Evolutionary conservation across 2,329 filamentous ascomycete species (phyloP), one percentile per base, ranked within the genome.

Genomic region (Colletotrichum salicis): DNA sequence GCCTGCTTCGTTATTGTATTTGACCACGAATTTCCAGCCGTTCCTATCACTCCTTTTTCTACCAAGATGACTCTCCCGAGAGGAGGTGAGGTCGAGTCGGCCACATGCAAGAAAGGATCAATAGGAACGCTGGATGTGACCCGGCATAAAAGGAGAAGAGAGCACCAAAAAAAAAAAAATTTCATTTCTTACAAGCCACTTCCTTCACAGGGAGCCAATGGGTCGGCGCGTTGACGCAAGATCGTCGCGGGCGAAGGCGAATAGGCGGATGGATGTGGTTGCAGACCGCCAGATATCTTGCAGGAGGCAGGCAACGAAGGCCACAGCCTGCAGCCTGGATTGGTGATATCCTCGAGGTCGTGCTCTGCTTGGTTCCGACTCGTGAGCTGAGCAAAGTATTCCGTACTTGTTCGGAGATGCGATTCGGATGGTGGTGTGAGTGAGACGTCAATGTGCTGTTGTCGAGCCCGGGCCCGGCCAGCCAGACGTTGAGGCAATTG

Each of bases 241-340:
- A 71, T 71, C 65, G 69, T 56, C 64, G 65, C 65, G 52, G 52
- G 59, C 69, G 64, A 55, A 48, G 58, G 51, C 58, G 64, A 58
- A 51, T 63, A 63, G 68, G 31, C 13, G 64, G 63, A 62, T 70
- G 68, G 51, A 37, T 57, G 64, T 67, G 64, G 41, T 71, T 58
- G 69, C 69, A 71, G 69, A 71, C 69, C 58, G 69, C 64, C 65
- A 71, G 33, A 68, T 64, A 71, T 71, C 54, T 54, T 64, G 64
- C 69, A 69, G 69, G 29, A 58, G 64, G 52, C 24, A 45, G 35
- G 33, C 64, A 54, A 59, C 59, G 22, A 55, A 57, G 12, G 57
- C 45, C 65, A 59, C 64, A 8, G 57, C 45, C 65, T 58, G 57
- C 65, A 48, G 54, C 27, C 57, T 51, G n/a, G 3, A 31, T 22